These are phyloP conservation scores for Pleurotus tuber-regium DNA, from an alignment of 768 basidiomycete species.

Conservation along the genomic window DNA sequence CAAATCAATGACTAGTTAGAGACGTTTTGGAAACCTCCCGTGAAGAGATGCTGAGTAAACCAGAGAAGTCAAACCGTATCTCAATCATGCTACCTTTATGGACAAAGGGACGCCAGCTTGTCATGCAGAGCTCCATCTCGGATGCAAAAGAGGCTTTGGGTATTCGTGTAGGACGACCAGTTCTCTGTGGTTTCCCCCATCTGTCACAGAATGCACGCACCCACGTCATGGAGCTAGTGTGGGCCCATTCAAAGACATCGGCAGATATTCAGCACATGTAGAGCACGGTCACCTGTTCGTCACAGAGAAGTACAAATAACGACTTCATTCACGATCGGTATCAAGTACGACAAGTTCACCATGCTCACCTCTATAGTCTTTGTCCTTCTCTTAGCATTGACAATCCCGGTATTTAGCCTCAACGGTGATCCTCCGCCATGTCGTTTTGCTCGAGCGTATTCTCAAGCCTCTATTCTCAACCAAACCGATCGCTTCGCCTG, in stretches of 20 bases:
- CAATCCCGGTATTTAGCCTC: neutral
- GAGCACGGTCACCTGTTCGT: neutral
- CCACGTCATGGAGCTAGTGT: slow-evolving; percentile 7
- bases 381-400: neutral
- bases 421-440: neutral
- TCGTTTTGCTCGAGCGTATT: slow-evolving; percentile 3
- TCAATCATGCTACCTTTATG: neutral
- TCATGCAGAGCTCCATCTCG: neutral
- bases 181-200: too few relatives aligned
- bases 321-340: neutral
- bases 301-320: neutral
- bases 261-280: neutral
- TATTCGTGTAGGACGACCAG: too few relatives aligned
- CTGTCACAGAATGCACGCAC: neutral
- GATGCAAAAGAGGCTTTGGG: too few relatives aligned
- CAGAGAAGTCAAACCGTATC: neutral
- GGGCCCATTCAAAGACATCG: slow-evolving; percentile 1
- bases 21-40: neutral
- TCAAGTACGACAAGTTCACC: neutral
- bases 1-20: slow-evolving; percentile 1
- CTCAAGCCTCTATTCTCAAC: slow-evolving; percentile 9
- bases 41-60: neutral
- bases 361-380: neutral
- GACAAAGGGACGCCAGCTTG: too few relatives aligned
- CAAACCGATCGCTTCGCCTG: slow-evolving; percentile 17